phyloP scores from a whole-genome alignment of 129 eudicot species.

The Helianthus tuberosus region DNA sequence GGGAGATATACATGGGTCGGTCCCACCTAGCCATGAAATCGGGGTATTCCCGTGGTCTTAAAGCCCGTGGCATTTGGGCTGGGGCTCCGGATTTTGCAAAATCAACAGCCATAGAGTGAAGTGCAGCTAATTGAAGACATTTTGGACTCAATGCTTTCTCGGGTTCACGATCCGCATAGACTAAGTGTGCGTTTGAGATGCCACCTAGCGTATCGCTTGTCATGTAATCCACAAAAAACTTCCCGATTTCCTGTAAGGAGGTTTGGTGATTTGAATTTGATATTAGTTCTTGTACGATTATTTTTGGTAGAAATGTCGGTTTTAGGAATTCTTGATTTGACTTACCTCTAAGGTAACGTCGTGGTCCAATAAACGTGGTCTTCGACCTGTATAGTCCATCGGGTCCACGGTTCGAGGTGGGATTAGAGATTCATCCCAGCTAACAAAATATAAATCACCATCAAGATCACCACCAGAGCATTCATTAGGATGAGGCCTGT shows the following conservation, averaged over 20 bases:
- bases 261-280: background rate
- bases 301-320: background rate
- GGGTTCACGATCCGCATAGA: slow-evolving; percentile 85
- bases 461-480: slow-evolving; percentile 99
- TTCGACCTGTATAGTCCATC: slow-evolving; percentile 85
- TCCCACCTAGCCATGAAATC: slow-evolving; percentile 94
- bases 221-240: slow-evolving; percentile 87
- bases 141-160: slow-evolving; percentile 74
- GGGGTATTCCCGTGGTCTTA: slow-evolving; percentile 76
- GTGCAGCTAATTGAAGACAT: slow-evolving; percentile 76
- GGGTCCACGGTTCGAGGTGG: slow-evolving; percentile 75
- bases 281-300: background rate
- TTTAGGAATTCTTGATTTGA: background rate
- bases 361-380: slow-evolving; percentile 85
- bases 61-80: slow-evolving; percentile 79
- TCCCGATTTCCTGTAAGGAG: slow-evolving; percentile 71
- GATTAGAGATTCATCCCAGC: slow-evolving; percentile 82
- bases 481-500: slow-evolving; percentile 98
- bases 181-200: slow-evolving; percentile 84
- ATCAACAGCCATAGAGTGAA: slow-evolving; percentile 97
- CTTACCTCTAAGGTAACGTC: slow-evolving; percentile 81
- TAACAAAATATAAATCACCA: slow-evolving; percentile 80
- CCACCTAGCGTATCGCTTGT: slow-evolving; percentile 76
- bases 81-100: slow-evolving; percentile 94
- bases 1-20: slow-evolving; percentile 71